Evolutionary conservation across 225 moss, liverwort and hornwort species (phyloP).

Genomic region (Ulota crispa): DNA sequence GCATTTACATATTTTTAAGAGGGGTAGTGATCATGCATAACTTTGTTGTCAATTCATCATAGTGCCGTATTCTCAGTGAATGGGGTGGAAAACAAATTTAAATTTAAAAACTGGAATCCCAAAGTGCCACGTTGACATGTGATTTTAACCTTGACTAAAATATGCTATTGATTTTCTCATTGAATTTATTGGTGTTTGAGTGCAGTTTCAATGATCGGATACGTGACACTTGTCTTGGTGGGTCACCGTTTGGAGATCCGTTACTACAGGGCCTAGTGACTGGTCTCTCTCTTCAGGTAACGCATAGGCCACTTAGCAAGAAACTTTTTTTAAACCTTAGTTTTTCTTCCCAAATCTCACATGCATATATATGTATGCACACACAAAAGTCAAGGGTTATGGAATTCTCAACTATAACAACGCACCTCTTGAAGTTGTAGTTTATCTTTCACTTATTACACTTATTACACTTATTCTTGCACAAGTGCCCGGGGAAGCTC

Average conservation of each 20-base stretch:
- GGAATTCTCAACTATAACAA: too few species aligned
- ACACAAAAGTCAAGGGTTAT: too few species aligned
- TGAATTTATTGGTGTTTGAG: conserved; percentile 19
- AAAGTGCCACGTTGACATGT: neutral
- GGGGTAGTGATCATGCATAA: too few species aligned
- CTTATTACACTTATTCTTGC: too few species aligned
- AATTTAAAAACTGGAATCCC: neutral
- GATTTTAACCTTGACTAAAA: neutral
- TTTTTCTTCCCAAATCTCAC: conserved; percentile 3
- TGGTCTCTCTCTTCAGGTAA: conserved; percentile 81
- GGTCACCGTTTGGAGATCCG: conserved; percentile 97
- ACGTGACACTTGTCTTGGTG: conserved; percentile 83
- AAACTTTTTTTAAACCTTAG: neutral
- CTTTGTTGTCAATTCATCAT: neutral
- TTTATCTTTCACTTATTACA: too few species aligned
- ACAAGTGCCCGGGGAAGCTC: neutral
- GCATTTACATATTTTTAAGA: too few species aligned
- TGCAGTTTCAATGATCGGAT: conserved; percentile 94
- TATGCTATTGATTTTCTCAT: neutral
- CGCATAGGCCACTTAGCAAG: neutral
- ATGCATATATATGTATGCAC: too few species aligned
- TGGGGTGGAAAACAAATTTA: neutral
- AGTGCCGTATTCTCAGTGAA: neutral
- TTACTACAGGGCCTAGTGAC: conserved; percentile 91
- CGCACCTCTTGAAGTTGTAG: too few species aligned